phyloP scores from a whole-genome alignment of 106 monocot species.

The Hemerocallis citrina region DNA sequence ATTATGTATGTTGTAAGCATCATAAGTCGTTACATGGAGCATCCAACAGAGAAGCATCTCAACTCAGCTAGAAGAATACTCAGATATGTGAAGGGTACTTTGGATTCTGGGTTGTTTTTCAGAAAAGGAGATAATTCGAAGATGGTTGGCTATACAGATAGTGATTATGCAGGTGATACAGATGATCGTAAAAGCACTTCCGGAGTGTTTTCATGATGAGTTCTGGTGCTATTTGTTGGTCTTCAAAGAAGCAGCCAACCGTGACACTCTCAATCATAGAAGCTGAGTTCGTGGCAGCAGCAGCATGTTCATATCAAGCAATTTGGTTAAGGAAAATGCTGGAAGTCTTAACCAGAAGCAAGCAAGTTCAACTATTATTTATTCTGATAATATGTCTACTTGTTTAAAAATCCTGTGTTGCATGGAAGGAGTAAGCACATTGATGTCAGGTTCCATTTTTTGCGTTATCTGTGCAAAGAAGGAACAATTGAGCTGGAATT shows the following conservation, averaged over 20 bases:
- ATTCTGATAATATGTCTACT: constrained; percentile 6
- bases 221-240: not conserved
- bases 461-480: not conserved
- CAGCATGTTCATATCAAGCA: not conserved
- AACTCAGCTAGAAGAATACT: not conserved
- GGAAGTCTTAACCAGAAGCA: not conserved
- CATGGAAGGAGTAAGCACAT: constrained; percentile 8
- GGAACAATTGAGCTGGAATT: not conserved
- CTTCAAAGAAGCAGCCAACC: not conserved
- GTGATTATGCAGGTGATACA: not conserved
- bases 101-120: not conserved
- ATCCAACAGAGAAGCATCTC: not conserved
- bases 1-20: not conserved
- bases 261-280: not conserved
- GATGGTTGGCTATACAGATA: not conserved
- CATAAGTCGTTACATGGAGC: not conserved
- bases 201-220: not conserved
- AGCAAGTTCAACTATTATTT: not conserved
- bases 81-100: not conserved
- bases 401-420: not conserved
- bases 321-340: not conserved
- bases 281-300: constrained; percentile 1
- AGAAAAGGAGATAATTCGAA: not conserved
- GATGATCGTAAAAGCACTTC: not conserved
- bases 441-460: not conserved